phyloP scores from a whole-genome alignment of 2,329 filamentous ascomycete species.

The Aureobasidium namibiae region DNA sequence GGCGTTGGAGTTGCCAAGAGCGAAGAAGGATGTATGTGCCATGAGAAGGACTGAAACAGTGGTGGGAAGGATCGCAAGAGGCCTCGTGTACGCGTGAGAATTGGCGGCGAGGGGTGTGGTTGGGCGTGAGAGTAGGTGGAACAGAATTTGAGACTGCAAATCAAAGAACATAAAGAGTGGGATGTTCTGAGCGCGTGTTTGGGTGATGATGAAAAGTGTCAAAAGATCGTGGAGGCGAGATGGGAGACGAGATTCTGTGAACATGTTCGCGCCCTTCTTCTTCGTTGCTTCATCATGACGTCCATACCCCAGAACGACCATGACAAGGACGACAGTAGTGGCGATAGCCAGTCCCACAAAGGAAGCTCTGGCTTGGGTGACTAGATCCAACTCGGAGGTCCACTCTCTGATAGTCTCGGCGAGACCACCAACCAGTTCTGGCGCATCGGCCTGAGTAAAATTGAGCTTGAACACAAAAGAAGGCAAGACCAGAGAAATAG shows the following conservation, averaged over 20 bases:
- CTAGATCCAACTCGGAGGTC: conserved; percentile 24
- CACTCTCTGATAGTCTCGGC: conserved; percentile 25
- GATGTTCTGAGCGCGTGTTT: conserved; percentile 77
- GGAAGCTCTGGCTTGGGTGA: conserved; percentile 28
- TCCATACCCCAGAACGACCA: conserved; percentile 2
- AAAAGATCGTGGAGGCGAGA: conserved; percentile 54
- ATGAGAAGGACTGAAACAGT: conserved; percentile 67
- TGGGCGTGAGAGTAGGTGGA: conserved; percentile 13
- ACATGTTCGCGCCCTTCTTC: neutral
- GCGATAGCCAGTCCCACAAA: conserved; percentile 30
- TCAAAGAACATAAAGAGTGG: conserved; percentile 75
- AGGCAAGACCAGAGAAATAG: conserved; percentile 39
- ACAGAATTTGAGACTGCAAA: conserved; percentile 37
- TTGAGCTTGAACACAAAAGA: conserved; percentile 81
- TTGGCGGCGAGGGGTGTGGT: neutral
- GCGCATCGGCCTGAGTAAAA: conserved; percentile 80
- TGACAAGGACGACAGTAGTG: conserved; percentile 19
- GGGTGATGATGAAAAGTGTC: conserved; percentile 73
- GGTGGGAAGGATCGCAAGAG: conserved; percentile 12
- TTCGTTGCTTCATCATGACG: neutral
- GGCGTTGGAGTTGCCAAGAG: conserved; percentile 82
- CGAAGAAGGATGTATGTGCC: conserved; percentile 79
- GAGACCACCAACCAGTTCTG: conserved; percentile 54
- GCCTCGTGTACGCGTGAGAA: neutral
- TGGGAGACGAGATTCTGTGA: conserved; percentile 18